These are phyloP conservation scores for Physcomitrellopsis africana DNA, from an alignment of 225 moss, liverwort and hornwort genomes.

Conservation along the genomic window DNA sequence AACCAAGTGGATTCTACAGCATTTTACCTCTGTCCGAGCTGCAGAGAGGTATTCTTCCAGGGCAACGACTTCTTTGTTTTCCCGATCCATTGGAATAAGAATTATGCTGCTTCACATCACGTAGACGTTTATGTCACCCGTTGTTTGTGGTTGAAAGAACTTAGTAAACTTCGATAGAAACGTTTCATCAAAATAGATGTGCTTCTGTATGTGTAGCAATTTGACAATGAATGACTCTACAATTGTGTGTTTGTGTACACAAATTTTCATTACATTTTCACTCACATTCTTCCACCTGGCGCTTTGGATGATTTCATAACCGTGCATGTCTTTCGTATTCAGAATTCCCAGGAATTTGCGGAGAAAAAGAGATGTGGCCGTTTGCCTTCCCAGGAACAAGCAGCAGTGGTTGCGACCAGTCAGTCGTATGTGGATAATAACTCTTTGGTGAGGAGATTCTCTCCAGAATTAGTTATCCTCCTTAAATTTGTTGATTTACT, in stretches of 20 bases:
- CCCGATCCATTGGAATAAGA: too few species aligned
- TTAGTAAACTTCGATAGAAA: too few species aligned
- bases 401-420: conserved; percentile 43
- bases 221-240: too few species aligned
- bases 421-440: conserved; percentile 65
- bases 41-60: conserved; percentile 72
- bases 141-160: too few species aligned
- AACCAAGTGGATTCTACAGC: conserved; percentile 95
- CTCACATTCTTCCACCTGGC: too few species aligned
- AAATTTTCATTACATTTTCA: neutral
- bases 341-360: conserved; percentile 84
- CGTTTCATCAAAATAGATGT: too few species aligned
- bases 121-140: too few species aligned
- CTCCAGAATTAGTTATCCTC: neutral
- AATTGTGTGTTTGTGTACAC: neutral
- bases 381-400: conserved; percentile 69
- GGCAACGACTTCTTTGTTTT: too few species aligned
- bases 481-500: neutral
- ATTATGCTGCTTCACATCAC: too few species aligned
- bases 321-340: conserved; percentile 1
- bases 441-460: conserved; percentile 58
- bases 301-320: neutral
- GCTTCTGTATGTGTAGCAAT: neutral
- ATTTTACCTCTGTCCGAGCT: conserved; percentile 95
- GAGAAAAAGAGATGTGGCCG: conserved; percentile 88